Conservation (phyloP, 768 basidiomycete species). For the Favolaschia claudopus region DNA sequence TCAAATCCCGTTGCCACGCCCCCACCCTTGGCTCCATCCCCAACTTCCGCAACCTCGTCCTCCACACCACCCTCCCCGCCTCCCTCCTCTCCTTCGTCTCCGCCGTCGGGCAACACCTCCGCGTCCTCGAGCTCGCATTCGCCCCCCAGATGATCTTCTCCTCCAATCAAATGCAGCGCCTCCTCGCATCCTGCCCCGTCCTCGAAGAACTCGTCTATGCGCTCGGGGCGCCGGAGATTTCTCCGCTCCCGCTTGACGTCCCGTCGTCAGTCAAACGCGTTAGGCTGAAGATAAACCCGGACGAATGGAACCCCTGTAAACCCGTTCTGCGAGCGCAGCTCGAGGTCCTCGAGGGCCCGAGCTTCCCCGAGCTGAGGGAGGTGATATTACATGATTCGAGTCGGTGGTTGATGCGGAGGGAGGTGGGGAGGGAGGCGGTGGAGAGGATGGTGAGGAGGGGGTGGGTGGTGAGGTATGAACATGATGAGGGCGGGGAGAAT, state of each 20-base stretch:
- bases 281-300: constrained; percentile 13
- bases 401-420: neutral
- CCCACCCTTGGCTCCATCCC: neutral
- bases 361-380: constrained; percentile 9
- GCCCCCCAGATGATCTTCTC: constrained; percentile 18
- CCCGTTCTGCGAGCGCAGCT: constrained; percentile 2
- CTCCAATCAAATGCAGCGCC: constrained; percentile 9
- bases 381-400: constrained; percentile 6
- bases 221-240: constrained; percentile 20
- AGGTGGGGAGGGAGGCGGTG: neutral
- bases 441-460: neutral
- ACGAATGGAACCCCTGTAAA: constrained; percentile 14
- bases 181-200: neutral
- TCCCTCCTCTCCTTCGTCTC: constrained; percentile 17
- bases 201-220: constrained; percentile 12
- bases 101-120: neutral
- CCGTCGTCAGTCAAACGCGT: constrained; percentile 7
- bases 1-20: neutral
- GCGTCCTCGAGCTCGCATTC: constrained; percentile 21
- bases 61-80: constrained; percentile 16
- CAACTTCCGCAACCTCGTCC: constrained; percentile 12
- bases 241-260: neutral
- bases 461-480: neutral
- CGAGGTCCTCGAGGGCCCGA: neutral
- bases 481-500: neutral